Conservation (phyloP, 345 rosid species). For the Gossypioides kirkii region DNA sequence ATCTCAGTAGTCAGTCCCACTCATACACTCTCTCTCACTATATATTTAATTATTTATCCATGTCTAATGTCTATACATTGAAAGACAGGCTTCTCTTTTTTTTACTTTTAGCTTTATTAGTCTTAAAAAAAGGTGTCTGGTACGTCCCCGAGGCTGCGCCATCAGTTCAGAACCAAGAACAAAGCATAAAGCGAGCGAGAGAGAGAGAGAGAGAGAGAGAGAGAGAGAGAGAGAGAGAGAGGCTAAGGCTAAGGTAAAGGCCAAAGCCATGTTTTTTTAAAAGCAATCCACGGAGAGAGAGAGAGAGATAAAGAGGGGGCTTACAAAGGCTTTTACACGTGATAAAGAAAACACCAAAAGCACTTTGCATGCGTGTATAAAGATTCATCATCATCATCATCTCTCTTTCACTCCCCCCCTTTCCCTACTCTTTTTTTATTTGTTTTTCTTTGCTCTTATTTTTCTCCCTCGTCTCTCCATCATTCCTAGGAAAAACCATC, state of each 20-base stretch:
- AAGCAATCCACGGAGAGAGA: conserved; percentile 9
- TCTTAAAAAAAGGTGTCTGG: not conserved
- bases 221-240: not conserved
- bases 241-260: conserved; percentile 5
- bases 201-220: not conserved
- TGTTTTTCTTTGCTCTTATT: no score
- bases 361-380: conserved; percentile 94
- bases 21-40: not conserved
- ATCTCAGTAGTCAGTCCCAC: no score
- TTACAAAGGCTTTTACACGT: conserved; percentile 71
- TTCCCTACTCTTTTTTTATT: not conserved
- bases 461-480: no score
- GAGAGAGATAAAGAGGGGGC: not conserved
- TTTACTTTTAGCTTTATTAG: not conserved
- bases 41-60: no score
- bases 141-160: conserved; percentile 44
- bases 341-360: conserved; percentile 84
- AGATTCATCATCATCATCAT: conserved; percentile 54
- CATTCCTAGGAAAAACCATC: conserved; percentile 14
- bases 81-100: not conserved
- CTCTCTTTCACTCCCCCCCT: conserved; percentile 14
- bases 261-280: not conserved
- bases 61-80: not conserved
- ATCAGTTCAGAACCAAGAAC: conserved; percentile 28
- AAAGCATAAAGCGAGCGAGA: conserved; percentile 14